Percentiles rank a stretch among this genome's conserved stretches.
These are phyloP conservation scores for Ustilago nuda DNA, from an alignment of 1,284 basidiomycete species.

Conservation along the genomic window DNA sequence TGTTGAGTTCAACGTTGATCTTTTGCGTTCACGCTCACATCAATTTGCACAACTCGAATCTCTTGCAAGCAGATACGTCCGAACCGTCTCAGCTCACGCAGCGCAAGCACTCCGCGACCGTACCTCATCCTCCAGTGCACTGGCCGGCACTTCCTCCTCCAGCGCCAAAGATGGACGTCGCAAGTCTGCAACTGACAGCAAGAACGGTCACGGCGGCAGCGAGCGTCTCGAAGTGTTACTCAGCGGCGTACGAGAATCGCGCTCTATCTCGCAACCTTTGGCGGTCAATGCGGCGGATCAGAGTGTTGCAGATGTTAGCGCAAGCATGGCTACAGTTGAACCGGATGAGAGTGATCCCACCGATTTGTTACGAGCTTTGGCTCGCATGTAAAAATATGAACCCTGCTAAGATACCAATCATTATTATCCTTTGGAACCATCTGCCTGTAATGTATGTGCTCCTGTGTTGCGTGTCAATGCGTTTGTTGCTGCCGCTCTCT, in stretches of 20 bases:
- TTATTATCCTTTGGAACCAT: not conserved
- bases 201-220: constrained; percentile 20
- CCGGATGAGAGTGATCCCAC: constrained; percentile 56
- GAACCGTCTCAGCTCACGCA: constrained; percentile 50
- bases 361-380: constrained; percentile 45
- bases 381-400: constrained; percentile 21
- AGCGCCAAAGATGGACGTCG: constrained; percentile 34
- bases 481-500: not conserved
- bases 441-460: not conserved
- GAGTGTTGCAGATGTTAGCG: constrained; percentile 34
- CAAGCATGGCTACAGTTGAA: constrained; percentile 28
- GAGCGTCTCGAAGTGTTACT: constrained; percentile 50
- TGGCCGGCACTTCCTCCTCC: constrained; percentile 28
- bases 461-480: not conserved
- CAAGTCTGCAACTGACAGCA: constrained; percentile 21
- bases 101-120: constrained; percentile 53
- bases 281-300: constrained; percentile 16
- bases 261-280: constrained; percentile 18
- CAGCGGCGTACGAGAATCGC: constrained; percentile 51
- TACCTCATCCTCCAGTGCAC: constrained; percentile 38
- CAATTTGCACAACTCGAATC: constrained; percentile 52
- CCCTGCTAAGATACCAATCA: constrained; percentile 1
- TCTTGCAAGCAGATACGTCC: constrained; percentile 44
- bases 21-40: constrained; percentile 46
- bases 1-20: constrained; percentile 54